Evolutionary conservation across 768 basidiomycete species (phyloP).

Genomic region (Suillus tomentosus): DNA sequence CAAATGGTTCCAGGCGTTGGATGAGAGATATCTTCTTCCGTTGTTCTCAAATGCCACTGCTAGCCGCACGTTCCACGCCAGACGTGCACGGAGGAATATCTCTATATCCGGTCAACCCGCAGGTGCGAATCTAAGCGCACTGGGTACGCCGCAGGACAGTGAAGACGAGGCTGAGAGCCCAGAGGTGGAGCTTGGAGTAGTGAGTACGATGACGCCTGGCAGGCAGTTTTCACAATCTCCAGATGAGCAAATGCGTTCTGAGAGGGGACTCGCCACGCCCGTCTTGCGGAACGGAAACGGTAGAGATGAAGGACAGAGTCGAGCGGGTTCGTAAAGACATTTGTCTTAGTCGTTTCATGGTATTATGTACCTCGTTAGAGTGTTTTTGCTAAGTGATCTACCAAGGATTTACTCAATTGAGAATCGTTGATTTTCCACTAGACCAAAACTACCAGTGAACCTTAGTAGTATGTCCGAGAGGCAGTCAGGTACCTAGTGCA

Average conservation of each 20-base stretch:
- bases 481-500: neutral
- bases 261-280: constrained; percentile 67
- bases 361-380: constrained; percentile 7
- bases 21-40: constrained; percentile 92
- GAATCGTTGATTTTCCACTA: neutral
- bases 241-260: constrained; percentile 55
- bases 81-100: constrained; percentile 57
- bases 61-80: constrained; percentile 82
- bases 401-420: neutral
- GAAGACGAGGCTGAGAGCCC: constrained; percentile 44
- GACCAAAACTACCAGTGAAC: neutral
- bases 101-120: constrained; percentile 27
- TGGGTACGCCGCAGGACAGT: constrained; percentile 37
- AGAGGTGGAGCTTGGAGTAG: constrained; percentile 46
- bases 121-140: constrained; percentile 23
- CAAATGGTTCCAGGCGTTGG: constrained; percentile 94
- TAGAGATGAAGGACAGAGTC: constrained; percentile 25
- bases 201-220: constrained; percentile 15
- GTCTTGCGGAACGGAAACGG: constrained; percentile 53
- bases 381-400: constrained; percentile 1
- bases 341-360: neutral
- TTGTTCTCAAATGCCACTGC: constrained; percentile 93
- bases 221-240: constrained; percentile 26
- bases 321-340: constrained; percentile 2
- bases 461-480: neutral